Percentiles rank a stretch among this genome's conserved stretches.
Evolutionary conservation across 2,329 filamentous ascomycete species (phyloP).

Genomic region (Corinectria fuckeliana): DNA sequence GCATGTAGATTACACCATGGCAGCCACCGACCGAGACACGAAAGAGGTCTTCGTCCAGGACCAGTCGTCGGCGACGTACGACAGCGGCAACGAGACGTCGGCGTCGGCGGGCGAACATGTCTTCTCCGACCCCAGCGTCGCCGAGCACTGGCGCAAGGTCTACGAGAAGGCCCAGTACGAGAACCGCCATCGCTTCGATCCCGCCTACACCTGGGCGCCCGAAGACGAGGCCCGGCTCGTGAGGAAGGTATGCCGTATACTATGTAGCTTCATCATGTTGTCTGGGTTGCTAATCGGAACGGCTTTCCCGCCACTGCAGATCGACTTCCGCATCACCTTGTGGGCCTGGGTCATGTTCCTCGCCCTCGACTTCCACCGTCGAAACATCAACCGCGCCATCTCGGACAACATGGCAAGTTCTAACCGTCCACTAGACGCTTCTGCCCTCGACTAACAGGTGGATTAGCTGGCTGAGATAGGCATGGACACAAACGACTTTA

Average conservation of each 20-base stretch:
- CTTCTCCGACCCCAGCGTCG: slow-evolving; percentile 58
- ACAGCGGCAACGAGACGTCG: slow-evolving; percentile 33
- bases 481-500: slow-evolving; percentile 54
- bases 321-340: slow-evolving; percentile 53
- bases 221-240: slow-evolving; percentile 56
- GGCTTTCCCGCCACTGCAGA: slow-evolving; percentile 35
- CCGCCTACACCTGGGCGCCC: slow-evolving; percentile 49
- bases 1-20: slow-evolving; percentile 18
- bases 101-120: slow-evolving; percentile 43
- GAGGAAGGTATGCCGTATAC: slow-evolving; percentile 45
- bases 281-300: slow-evolving; percentile 22
- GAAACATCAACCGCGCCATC: slow-evolving; percentile 54
- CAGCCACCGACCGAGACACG: slow-evolving; percentile 16
- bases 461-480: slow-evolving; percentile 46
- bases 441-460: slow-evolving; percentile 1
- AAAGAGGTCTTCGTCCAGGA: slow-evolving; percentile 24
- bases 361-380: slow-evolving; percentile 52
- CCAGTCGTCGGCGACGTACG: slow-evolving; percentile 16
- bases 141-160: slow-evolving; percentile 58
- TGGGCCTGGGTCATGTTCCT: slow-evolving; percentile 57
- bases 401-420: slow-evolving; percentile 46
- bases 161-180: slow-evolving; percentile 66
- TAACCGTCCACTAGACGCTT: background rate
- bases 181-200: slow-evolving; percentile 66
- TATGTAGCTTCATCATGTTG: background rate